Base-by-base conservation (phyloP, 257 asterid species). In the Asclepias syriaca region DNA sequence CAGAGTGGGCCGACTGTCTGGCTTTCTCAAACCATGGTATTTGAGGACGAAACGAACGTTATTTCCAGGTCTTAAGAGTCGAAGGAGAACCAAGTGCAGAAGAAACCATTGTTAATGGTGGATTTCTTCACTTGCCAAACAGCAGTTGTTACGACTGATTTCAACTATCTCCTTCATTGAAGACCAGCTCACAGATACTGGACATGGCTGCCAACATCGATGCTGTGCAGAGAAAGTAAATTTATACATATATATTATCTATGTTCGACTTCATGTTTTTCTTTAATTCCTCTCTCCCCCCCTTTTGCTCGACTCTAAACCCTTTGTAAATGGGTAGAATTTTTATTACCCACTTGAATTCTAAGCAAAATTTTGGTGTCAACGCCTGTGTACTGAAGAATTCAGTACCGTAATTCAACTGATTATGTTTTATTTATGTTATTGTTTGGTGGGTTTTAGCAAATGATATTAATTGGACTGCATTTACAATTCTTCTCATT, bases 191-290 rank as follows among this genome's bases (percentile, higher is more conserved):
- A 46, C 39, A n/a, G 59, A 15, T 46, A 65, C 0, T 76, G 74
- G 77, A 81, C 76, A 84, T 87, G 96, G 77, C 87, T 53, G 75
- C 84, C 70, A 90, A 82, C n/a, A 80, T 87, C 83, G 77, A 78
- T 76, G 79, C 90, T 82, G 78, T 92, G 78, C 88, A 86, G 84
- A 82, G 80, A 71, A 77, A 91, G 97, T 91, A 37, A 69, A 16
- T 34, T 1, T 34, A 34, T 34, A 34, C 3, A 34, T 34, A 34
- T 34, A 34, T 34, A 34, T 34, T 29, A 53, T 70, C 18, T 40
- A 6, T 40, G 15, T 67, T 70, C 69, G 11, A 68, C 55, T 56
- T 78, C 50, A 22, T 66, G 24, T 3, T 54, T 65, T 76, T 59
- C 40, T 45, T 48, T 54, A 40, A 71, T 40, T 40, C 46, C n/a